Evolutionary conservation across 352 stramenopile species (phyloP).

Genomic region (Phytophthora aleatoria): DNA sequence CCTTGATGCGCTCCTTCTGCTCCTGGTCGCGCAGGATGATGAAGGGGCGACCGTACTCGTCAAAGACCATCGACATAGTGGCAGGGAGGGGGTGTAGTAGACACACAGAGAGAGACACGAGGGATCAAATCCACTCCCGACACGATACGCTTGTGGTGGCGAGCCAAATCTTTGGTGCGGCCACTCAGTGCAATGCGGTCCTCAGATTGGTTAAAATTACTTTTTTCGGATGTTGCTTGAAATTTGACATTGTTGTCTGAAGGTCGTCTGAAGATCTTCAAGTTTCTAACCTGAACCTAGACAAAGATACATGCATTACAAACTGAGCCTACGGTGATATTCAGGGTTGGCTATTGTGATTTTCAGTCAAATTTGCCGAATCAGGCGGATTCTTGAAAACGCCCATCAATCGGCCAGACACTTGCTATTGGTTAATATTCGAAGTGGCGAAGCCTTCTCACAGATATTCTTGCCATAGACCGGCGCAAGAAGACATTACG

Average conservation of each 20-base stretch:
- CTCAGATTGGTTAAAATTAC: background rate
- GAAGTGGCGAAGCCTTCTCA: no score
- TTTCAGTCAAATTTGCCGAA: no score
- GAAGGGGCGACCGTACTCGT: conserved; percentile 99
- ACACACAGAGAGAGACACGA: background rate
- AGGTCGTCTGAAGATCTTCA: background rate
- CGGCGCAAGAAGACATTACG: no score
- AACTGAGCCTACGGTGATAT: no score
- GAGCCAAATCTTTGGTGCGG: conserved; percentile 1
- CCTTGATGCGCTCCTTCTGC: conserved; percentile 98
- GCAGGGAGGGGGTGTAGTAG: background rate
- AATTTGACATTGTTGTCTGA: no score
- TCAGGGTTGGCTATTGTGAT: no score
- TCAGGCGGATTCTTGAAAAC: no score
- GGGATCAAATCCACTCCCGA: background rate
- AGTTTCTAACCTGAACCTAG: no score
- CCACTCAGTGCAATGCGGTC: background rate
- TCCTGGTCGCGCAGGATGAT: conserved; percentile 99
- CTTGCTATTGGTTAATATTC: no score
- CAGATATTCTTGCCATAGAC: no score
- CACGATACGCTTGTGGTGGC: background rate
- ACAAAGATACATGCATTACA: no score
- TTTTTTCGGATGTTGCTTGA: background rate
- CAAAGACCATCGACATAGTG: conserved; percentile 94
- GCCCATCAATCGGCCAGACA: no score